These are phyloP conservation scores for Alternaria atra DNA, from an alignment of 2,329 filamentous ascomycete genomes.

Conservation along the genomic window DNA sequence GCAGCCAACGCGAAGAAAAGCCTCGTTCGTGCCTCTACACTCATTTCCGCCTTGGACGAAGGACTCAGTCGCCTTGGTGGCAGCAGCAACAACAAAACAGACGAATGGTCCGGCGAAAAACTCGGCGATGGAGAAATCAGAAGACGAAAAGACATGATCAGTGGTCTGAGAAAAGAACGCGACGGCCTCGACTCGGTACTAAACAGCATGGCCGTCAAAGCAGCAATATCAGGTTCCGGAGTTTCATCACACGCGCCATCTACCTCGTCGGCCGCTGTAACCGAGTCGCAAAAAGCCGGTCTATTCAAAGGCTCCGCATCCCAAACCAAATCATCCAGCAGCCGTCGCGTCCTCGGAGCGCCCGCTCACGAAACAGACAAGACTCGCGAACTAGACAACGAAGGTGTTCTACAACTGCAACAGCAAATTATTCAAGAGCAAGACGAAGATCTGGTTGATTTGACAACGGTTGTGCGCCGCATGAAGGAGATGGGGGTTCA, in stretches of 20 bases:
- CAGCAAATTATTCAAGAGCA: slow-evolving; percentile 77
- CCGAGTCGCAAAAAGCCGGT: slow-evolving; percentile 46
- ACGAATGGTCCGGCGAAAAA: slow-evolving; percentile 55
- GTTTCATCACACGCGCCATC: slow-evolving; percentile 36
- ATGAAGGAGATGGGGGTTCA: slow-evolving; percentile 81
- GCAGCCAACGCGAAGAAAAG: slow-evolving; percentile 78
- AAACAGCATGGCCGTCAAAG: slow-evolving; percentile 67
- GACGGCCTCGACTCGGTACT: slow-evolving; percentile 79
- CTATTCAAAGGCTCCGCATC: slow-evolving; percentile 43
- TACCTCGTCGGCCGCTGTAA: slow-evolving; percentile 46
- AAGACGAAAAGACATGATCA: slow-evolving; percentile 74
- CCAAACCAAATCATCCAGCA: slow-evolving; percentile 14
- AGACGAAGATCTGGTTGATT: slow-evolving; percentile 74
- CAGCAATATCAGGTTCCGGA: slow-evolving; percentile 54
- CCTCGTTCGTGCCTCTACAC: slow-evolving; percentile 72
- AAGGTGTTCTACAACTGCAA: slow-evolving; percentile 77
- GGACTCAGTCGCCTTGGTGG: slow-evolving; percentile 61
- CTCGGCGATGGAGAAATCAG: slow-evolving; percentile 79
- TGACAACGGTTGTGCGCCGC: slow-evolving; percentile 73
- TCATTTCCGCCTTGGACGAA: slow-evolving; percentile 71
- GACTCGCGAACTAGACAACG: slow-evolving; percentile 79
- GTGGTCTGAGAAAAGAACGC: slow-evolving; percentile 74
- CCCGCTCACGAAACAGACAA: slow-evolving; percentile 78
- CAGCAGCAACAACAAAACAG: slow-evolving; percentile 31
- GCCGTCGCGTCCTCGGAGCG: slow-evolving; percentile 75